Base-by-base conservation (phyloP, 257 asterid species). In the Prunella vulgaris region DNA sequence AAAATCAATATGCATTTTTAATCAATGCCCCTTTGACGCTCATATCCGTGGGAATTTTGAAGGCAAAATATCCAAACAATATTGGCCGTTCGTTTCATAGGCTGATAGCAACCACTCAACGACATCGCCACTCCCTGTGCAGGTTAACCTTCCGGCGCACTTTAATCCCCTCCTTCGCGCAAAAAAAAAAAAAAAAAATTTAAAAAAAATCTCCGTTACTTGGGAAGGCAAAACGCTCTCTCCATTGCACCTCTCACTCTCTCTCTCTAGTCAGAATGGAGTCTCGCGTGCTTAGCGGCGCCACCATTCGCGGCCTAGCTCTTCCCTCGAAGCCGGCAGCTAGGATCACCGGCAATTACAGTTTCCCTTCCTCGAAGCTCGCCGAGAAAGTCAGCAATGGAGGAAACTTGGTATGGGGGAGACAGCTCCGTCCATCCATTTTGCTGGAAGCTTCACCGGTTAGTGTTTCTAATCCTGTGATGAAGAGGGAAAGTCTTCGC, bases 241-340 rank as follows among this genome's bases (percentile, higher is more conserved):
- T 48, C 71, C 2, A 49, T 22, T 20, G 3, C 58, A 18, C 30
- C 44, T n/a, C 73, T 2, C 28, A 59, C 28, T 65, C 73, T 62
- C 74, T 59, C 84, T 73, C 75, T 65, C 48, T n/a, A 37, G 25
- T 72, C 68, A 25, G 64, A 76, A 92, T 93, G 98, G 98, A 87
- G 95, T 93, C 97, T 71, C 97, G 96, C 76, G 90, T 94, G 62
- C 85, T 94, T 53, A 74, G 69, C 67, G 91, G 96, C 88, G 86
- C 96, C 81, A 76, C 92, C 85, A 66, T 82, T 58, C 87, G 80
- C 78, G 84, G 88, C 81, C 77, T 87, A 17, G 74, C 84, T 0
- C 79, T 81, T 9, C 93, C 85, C 7, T 70, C 81, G 21, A 83
- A 79, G 75, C 88, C 86, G 9, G 58, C 76, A 52, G 69, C 76